These are phyloP conservation scores for Cyclotella distinguenda DNA, from an alignment of 108 stramenopile species.

Conservation along the genomic window DNA sequence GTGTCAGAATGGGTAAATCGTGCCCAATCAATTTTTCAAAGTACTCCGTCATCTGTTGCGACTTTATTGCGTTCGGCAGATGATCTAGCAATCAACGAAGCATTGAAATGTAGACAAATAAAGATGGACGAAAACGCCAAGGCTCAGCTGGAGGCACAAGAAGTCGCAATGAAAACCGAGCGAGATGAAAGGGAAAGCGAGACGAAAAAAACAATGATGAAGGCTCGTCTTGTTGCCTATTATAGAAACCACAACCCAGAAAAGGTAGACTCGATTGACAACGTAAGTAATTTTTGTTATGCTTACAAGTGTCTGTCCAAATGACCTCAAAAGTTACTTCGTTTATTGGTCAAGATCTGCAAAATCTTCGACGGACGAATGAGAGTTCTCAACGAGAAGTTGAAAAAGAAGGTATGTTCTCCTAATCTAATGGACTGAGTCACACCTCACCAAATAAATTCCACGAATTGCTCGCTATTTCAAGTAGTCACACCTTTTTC, in stretches of 20 bases:
- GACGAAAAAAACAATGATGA: slow-evolving; percentile 58
- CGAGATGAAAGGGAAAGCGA: slow-evolving; percentile 61
- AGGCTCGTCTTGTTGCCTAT: slow-evolving; percentile 75
- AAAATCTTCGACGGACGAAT: slow-evolving; percentile 71
- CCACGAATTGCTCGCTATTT: no score
- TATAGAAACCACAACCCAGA: slow-evolving; percentile 76
- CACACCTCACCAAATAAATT: no score
- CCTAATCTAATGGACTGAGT: no score
- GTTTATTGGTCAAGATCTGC: slow-evolving; percentile 46
- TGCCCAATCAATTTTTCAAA: slow-evolving; percentile 55
- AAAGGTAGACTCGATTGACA: slow-evolving; percentile 74
- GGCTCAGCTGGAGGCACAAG: slow-evolving; percentile 64
- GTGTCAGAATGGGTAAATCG: slow-evolving; percentile 58
- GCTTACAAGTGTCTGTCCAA: no score
- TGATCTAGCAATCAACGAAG: slow-evolving; percentile 63
- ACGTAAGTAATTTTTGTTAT: background rate
- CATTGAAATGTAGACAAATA: slow-evolving; percentile 51
- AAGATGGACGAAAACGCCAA: slow-evolving; percentile 55
- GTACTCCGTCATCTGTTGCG: slow-evolving; percentile 67
- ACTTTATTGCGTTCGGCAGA: slow-evolving; percentile 56
- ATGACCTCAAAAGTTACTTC: background rate
- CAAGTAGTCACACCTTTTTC: slow-evolving; percentile 1
- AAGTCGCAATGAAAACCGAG: slow-evolving; percentile 60
- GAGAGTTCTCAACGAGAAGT: slow-evolving; percentile 72
- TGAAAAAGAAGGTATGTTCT: slow-evolving; percentile 61